Percentiles rank a stretch among this genome's conserved stretches.
phyloP scores from a whole-genome alignment of 75 land plant species.

The Selaginella moellendorffii region DNA sequence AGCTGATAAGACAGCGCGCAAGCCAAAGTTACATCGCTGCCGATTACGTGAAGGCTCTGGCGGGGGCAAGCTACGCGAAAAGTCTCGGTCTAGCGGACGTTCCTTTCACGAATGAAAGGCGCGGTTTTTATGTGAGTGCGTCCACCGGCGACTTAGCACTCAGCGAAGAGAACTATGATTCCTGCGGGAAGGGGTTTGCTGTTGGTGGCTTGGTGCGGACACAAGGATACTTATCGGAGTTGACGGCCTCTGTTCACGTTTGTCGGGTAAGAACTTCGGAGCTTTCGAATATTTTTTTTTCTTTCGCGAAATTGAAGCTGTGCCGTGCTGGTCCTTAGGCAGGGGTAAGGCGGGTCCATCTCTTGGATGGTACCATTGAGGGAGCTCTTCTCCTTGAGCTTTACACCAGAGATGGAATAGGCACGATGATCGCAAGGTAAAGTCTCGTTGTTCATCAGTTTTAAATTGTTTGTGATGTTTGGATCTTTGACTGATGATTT shows the following conservation, averaged over 20 bases:
- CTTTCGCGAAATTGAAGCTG: too few relatives aligned
- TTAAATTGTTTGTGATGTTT: too few relatives aligned
- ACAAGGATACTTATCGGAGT: slow-evolving; percentile 74
- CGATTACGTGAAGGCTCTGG: slow-evolving; percentile 73
- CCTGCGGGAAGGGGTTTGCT: slow-evolving; percentile 65
- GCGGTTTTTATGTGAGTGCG: too few relatives aligned
- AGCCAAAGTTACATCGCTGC: slow-evolving; percentile 80
- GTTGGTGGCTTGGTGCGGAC: slow-evolving; percentile 60
- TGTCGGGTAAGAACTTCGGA: slow-evolving; percentile 85
- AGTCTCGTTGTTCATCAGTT: too few relatives aligned
- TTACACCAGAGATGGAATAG: slow-evolving; percentile 92
- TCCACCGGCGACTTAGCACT: too few relatives aligned
- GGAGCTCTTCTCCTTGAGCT: slow-evolving; percentile 75
- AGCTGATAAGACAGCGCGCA: slow-evolving; percentile 53
- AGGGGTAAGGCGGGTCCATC: slow-evolving; percentile 89
- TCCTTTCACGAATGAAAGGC: too few relatives aligned
- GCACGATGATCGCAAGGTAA: slow-evolving; percentile 98
- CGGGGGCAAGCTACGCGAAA: slow-evolving; percentile 26
- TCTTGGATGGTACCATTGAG: slow-evolving; percentile 67
- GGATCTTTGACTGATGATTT: too few relatives aligned
- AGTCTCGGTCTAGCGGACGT: slow-evolving; percentile 22
- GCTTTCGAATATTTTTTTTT: too few relatives aligned
- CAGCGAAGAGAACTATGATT: slow-evolving; percentile 31
- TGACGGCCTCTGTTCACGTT: slow-evolving; percentile 89
- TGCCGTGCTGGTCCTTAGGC: slow-evolving; percentile 29